Conservation (phyloP, 495 filamentous ascomycete species). For the Pyrenula massariospora region DNA sequence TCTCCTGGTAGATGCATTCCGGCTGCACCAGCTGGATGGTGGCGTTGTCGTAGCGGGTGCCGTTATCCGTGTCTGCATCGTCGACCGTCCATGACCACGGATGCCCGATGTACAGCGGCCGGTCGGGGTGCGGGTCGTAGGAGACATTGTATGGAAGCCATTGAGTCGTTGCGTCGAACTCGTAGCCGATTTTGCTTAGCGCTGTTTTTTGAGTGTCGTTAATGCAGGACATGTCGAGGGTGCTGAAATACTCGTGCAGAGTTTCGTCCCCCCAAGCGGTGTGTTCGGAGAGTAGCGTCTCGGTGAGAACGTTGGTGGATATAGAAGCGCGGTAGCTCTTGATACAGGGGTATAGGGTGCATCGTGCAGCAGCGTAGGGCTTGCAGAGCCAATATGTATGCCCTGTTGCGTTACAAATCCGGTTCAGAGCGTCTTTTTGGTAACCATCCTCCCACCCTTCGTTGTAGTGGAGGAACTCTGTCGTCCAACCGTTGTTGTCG, state of each 20-base stretch:
- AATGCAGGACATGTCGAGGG: neutral
- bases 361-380: neutral
- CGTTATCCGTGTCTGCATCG: neutral
- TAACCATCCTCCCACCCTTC: no score
- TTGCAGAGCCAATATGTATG: neutral
- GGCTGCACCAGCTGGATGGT: neutral
- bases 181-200: neutral
- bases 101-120: neutral
- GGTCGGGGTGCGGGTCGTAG: neutral
- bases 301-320: neutral
- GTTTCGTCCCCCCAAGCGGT: neutral
- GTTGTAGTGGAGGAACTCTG: neutral
- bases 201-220: neutral
- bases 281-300: neutral
- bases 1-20: neutral
- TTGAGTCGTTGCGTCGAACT: neutral
- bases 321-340: neutral
- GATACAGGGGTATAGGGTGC: neutral
- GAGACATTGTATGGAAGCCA: neutral
- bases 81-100: neutral
- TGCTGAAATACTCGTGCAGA: neutral
- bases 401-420: neutral
- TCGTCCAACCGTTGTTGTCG: neutral
- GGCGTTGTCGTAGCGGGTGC: neutral
- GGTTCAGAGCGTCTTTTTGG: neutral